Evolutionary conservation across 1,284 basidiomycete species (phyloP).

Genomic region (Moesziomyces sp.): DNA sequence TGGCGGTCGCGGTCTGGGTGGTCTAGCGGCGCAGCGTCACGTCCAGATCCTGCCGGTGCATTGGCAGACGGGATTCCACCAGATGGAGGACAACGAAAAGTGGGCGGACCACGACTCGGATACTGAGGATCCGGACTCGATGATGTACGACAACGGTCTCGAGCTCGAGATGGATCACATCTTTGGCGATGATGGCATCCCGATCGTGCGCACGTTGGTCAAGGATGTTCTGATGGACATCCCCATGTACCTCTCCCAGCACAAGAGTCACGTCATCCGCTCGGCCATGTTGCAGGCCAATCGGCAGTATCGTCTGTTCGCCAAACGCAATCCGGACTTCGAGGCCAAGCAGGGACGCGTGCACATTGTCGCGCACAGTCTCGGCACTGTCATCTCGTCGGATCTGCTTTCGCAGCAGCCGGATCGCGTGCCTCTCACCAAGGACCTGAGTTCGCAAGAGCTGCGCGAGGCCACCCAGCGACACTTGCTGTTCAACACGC

Average conservation of each 20-base stretch:
- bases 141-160: slow-evolving; percentile 64
- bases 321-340: slow-evolving; percentile 71
- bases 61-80: slow-evolving; percentile 71
- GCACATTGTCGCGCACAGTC: slow-evolving; percentile 69
- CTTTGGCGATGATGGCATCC: slow-evolving; percentile 53
- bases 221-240: slow-evolving; percentile 71
- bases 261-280: slow-evolving; percentile 72
- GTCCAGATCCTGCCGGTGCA: slow-evolving; percentile 72
- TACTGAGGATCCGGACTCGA: slow-evolving; percentile 37
- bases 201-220: slow-evolving; percentile 53
- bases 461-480: slow-evolving; percentile 16
- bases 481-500: slow-evolving; percentile 68
- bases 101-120: slow-evolving; percentile 65
- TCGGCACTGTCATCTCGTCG: slow-evolving; percentile 72
- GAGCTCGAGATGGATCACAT: slow-evolving; percentile 67
- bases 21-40: slow-evolving; percentile 64
- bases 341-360: slow-evolving; percentile 69
- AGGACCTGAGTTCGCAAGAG: slow-evolving; percentile 16
- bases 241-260: slow-evolving; percentile 69
- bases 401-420: slow-evolving; percentile 73
- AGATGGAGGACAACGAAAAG: slow-evolving; percentile 69
- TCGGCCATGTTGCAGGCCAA: slow-evolving; percentile 67
- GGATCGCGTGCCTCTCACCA: slow-evolving; percentile 68
- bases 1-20: slow-evolving; percentile 46
- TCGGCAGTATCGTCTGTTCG: slow-evolving; percentile 72